These are phyloP conservation scores for Amphicarpaea edgeworthii DNA, from an alignment of 306 rosid species.

Conservation along the genomic window DNA sequence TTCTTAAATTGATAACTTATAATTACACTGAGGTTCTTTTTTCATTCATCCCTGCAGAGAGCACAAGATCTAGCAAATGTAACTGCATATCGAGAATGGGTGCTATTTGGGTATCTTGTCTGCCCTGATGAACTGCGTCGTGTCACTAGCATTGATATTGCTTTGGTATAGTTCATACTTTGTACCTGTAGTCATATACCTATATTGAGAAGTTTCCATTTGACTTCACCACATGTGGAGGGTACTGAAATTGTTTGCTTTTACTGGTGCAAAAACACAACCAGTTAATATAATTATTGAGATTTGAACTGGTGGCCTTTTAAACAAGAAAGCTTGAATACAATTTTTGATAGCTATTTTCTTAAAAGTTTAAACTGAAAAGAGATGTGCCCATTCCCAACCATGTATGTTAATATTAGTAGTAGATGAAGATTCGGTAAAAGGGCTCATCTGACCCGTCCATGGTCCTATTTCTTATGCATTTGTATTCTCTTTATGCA, in stretches of 20 bases:
- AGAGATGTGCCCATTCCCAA: conserved; percentile 1
- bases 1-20: conserved; percentile 43
- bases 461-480: conserved; percentile 25
- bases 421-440: conserved; percentile 6
- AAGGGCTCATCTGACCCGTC: background rate
- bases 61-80: conserved; percentile 99
- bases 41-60: conserved; percentile 64
- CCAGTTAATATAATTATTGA: conserved; percentile 25
- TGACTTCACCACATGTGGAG: conserved; percentile 30
- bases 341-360: conserved; percentile 32
- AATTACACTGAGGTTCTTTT: conserved; percentile 36
- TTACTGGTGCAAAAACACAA: conserved; percentile 6
- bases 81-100: conserved; percentile 98
- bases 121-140: conserved; percentile 99
- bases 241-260: conserved; percentile 33
- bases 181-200: conserved; percentile 26
- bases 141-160: conserved; percentile 97
- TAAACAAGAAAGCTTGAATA: conserved; percentile 6
- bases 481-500: conserved; percentile 7
- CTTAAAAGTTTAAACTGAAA: conserved; percentile 18
- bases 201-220: conserved; percentile 36
- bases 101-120: conserved; percentile 95
- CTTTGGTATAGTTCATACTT: conserved; percentile 70
- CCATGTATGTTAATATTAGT: background rate
- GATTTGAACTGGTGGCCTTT: background rate